These are phyloP conservation scores for Trifolium fragiferum DNA, from an alignment of 306 rosid species.

Conservation along the genomic window DNA sequence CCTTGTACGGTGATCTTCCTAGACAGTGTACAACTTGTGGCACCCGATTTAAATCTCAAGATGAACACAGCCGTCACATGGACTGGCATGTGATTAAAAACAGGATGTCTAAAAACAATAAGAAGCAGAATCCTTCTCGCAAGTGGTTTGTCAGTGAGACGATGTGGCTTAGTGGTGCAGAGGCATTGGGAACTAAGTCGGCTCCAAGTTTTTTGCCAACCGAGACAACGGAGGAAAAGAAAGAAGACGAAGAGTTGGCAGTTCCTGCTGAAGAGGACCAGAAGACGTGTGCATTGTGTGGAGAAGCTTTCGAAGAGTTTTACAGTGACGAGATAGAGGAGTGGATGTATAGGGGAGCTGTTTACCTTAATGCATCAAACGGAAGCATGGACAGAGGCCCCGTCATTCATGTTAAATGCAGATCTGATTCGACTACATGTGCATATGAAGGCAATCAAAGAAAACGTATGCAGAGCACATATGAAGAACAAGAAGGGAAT, in stretches of 20 bases:
- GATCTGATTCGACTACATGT: conserved; percentile 58
- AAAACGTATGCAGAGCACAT: conserved; percentile 58
- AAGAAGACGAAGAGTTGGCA: conserved; percentile 82
- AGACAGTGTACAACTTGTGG: conserved; percentile 97
- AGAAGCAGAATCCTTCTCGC: conserved; percentile 83
- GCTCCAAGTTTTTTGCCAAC: conserved; percentile 72
- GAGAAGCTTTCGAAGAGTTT: conserved; percentile 91
- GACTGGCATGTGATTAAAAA: conserved; percentile 99
- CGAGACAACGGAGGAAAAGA: conserved; percentile 84
- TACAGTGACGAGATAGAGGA: conserved; percentile 95
- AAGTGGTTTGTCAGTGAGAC: conserved; percentile 92
- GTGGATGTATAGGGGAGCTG: conserved; percentile 97
- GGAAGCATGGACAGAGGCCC: conserved; percentile 87
- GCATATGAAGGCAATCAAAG: conserved; percentile 45
- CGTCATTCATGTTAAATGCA: conserved; percentile 92
- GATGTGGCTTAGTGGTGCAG: conserved; percentile 98
- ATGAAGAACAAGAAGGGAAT: conserved; percentile 66
- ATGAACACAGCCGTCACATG: conserved; percentile 95
- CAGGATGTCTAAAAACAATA: conserved; percentile 69
- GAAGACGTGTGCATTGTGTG: conserved; percentile 82
- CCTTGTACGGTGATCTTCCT: conserved; percentile 80
- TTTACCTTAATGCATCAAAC: conserved; percentile 74
- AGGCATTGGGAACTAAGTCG: conserved; percentile 88
- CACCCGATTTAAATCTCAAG: conserved; percentile 86
- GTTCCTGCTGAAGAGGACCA: conserved; percentile 97